Base-by-base conservation (phyloP, 129 eudicot genomes). In the Artemisia argyi region DNA sequence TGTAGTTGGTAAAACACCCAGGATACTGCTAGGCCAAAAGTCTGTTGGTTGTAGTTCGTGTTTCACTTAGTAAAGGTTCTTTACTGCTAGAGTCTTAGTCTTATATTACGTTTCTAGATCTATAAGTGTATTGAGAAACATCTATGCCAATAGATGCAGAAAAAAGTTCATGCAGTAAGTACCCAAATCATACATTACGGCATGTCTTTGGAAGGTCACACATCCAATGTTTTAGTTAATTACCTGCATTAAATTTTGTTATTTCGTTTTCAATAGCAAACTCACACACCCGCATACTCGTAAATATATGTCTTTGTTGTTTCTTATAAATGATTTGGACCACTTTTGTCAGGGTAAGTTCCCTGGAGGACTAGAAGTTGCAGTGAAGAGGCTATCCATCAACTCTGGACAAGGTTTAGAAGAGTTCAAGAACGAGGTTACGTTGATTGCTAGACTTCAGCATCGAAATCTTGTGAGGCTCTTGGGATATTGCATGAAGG, bases 301-400 rank as follows among this genome's bases (percentile, higher is more conserved):
- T 51, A 51, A 3, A 14, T 51, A 51, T 14, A 51, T 51, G 56
- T 3, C 56, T 51, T 51, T 51, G 56, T 7, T 20, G 6, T 6
- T 1, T 8, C 42, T 73, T 50, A 56, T 49, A 20, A 65, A 60
- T 65, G 16, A 61, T 53, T 39, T 55, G 52, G 49, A 39, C 10
- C 8, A 62, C 2, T 11, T 61, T 28, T 60, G 17, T 11, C 26
- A 87, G 93, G 89, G 89, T 1, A 79, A 1, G 63, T 78, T 87
- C 18, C 78, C 82, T 1, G 84, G 82, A 16, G 93, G 87, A 65
- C 61, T 50, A 64, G 81, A 84, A 66, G 65, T 87, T 61, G 93
- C 93, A 11, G 89, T 84, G 62, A 87, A 87, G 71, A 84, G 93
- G 83, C 47, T 87, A 76, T 84, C 89, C n/a, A 79, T 73, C 65